Conservation (phyloP, 306 rosid genomes). For the Pyrus pyrifolia region DNA sequence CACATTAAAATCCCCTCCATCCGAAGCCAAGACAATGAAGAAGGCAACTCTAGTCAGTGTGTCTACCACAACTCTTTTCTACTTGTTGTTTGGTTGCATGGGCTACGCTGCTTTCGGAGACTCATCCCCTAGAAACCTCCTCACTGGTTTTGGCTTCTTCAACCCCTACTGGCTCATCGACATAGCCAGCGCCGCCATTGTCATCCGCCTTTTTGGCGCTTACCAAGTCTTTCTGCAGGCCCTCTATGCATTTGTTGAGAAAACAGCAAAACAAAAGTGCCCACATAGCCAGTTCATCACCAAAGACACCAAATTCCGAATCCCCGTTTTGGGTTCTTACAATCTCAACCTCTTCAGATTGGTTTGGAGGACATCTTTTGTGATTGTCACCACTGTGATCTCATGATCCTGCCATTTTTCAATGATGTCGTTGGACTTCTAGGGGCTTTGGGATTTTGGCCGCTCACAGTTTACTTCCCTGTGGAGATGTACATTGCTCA, state of each 20-base stretch:
- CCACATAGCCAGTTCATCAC: conserved; percentile 27
- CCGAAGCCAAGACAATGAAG: no score
- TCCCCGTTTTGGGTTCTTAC: conserved; percentile 31
- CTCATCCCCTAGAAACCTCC: conserved; percentile 65
- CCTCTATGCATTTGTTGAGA: conserved; percentile 66
- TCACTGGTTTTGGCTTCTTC: conserved; percentile 79
- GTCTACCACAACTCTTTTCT: conserved; percentile 56
- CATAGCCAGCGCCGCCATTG: conserved; percentile 77
- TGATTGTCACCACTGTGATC: conserved; percentile 41
- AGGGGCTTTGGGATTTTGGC: conserved; percentile 78
- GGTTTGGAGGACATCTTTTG: conserved; percentile 56
- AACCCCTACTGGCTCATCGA: conserved; percentile 78
- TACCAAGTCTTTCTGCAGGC: conserved; percentile 82
- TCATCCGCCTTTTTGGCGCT: conserved; percentile 75
- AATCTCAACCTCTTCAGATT: conserved; percentile 43
- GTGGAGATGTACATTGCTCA: conserved; percentile 33
- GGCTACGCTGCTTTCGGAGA: conserved; percentile 92
- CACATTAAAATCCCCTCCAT: no score
- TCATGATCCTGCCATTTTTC: conserved; percentile 73
- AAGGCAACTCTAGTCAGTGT: conserved; percentile 15
- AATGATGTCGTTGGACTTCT: conserved; percentile 59
- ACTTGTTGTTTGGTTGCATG: conserved; percentile 68
- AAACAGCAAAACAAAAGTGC: conserved; percentile 31
- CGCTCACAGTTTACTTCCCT: conserved; percentile 38
- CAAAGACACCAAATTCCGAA: conserved; percentile 32